A percentile compares a stretch with the other conserved stretches of the same genome.
Evolutionary conservation across 2,329 filamentous ascomycete species (phyloP).

Genomic region (Pestalotiopsis fici): DNA sequence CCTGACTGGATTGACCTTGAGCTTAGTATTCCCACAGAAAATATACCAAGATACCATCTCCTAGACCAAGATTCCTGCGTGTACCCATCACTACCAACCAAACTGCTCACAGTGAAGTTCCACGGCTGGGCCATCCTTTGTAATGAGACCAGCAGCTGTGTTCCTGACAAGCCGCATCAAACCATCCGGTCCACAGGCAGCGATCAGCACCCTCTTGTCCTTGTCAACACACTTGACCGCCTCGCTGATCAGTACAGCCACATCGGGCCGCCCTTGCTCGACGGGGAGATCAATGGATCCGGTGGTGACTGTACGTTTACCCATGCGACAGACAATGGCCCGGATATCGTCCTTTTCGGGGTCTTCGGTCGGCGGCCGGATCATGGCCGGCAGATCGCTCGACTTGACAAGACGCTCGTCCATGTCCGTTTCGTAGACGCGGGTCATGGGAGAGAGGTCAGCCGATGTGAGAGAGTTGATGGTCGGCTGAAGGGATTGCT

Average conservation of each 20-base stretch:
- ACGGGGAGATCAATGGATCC: constrained; percentile 27
- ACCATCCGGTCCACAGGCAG: constrained; percentile 47
- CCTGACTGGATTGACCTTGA: background rate
- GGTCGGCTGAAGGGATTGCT: constrained; percentile 3
- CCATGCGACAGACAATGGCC: constrained; percentile 2
- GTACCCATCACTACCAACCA: constrained; percentile 36
- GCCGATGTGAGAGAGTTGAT: background rate
- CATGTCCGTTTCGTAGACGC: constrained; percentile 6
- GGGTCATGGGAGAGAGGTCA: background rate
- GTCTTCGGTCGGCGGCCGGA: constrained; percentile 15
- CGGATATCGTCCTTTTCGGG: constrained; percentile 20
- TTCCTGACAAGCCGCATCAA: constrained; percentile 46
- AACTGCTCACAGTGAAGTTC: constrained; percentile 54
- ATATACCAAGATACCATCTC: background rate
- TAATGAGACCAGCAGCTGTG: constrained; percentile 44
- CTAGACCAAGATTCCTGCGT: background rate
- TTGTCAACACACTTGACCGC: constrained; percentile 33
- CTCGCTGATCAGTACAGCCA: constrained; percentile 36
- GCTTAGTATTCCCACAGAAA: background rate
- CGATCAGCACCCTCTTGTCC: constrained; percentile 43
- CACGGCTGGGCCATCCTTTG: constrained; percentile 44
- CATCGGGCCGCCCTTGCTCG: constrained; percentile 41
- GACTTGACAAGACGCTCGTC: constrained; percentile 2
- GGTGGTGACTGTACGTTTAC: constrained; percentile 13
- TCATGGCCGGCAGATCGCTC: constrained; percentile 13